These are phyloP conservation scores for Trametes pubescens DNA, from an alignment of 1,284 basidiomycete genomes.

Conservation along the genomic window DNA sequence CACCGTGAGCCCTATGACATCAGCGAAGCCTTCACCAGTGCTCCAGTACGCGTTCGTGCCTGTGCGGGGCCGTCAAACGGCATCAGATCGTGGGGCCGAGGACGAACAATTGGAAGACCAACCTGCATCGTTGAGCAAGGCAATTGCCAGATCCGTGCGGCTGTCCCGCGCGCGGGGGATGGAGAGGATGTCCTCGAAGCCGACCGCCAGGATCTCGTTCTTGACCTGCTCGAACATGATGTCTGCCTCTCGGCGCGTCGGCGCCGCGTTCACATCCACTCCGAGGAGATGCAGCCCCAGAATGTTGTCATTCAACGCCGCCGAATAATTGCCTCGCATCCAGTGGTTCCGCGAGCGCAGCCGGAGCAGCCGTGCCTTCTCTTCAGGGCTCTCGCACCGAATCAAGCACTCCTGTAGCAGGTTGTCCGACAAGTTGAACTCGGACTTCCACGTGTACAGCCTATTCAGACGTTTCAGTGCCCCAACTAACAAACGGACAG, in stretches of 20 bases:
- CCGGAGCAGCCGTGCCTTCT: slow-evolving; percentile 63
- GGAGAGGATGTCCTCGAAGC: slow-evolving; percentile 69
- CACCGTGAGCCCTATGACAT: slow-evolving; percentile 72
- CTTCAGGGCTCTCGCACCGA: slow-evolving; percentile 57
- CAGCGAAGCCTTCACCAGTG: slow-evolving; percentile 61
- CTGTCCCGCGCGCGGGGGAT: slow-evolving; percentile 68
- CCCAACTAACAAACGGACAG: too few species aligned
- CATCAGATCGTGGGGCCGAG: slow-evolving; percentile 18
- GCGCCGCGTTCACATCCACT: slow-evolving; percentile 62
- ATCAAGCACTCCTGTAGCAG: slow-evolving; percentile 61
- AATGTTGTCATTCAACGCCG: slow-evolving; percentile 66
- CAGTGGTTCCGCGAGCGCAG: slow-evolving; percentile 69
- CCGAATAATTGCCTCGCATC: slow-evolving; percentile 60
- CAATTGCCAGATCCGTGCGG: slow-evolving; percentile 66
- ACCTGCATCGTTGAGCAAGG: slow-evolving; percentile 74
- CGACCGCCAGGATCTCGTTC: slow-evolving; percentile 71
- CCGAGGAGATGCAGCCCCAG: slow-evolving; percentile 68
- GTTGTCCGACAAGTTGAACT: slow-evolving; percentile 58
- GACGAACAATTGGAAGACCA: slow-evolving; percentile 23
- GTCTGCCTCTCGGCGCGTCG: slow-evolving; percentile 62
- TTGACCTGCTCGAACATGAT: slow-evolving; percentile 72
- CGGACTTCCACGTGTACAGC: slow-evolving; percentile 70
- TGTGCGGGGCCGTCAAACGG: slow-evolving; percentile 33
- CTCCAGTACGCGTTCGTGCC: slow-evolving; percentile 77
- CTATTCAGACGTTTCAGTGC: slow-evolving; percentile 41